phyloP scores from a whole-genome alignment of 371 early-diverging fungal genomes.

The Rhizopus sp. region DNA sequence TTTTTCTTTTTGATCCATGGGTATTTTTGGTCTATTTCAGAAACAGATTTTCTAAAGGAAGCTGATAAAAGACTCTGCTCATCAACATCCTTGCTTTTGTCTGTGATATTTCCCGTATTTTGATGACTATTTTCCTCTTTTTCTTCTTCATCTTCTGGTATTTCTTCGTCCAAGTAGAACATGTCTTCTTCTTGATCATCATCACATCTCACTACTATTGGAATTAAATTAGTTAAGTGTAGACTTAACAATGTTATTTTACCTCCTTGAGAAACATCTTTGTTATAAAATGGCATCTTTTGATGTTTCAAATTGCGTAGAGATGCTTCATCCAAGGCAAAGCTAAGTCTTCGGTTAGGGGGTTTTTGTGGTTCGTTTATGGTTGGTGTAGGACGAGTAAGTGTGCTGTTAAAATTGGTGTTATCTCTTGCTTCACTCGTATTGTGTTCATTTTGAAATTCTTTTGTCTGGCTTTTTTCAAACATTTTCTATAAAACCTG shows the following conservation, averaged over 20 bases:
- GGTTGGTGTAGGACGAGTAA: not conserved
- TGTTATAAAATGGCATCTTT: constrained; percentile 9
- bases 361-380: constrained; percentile 12
- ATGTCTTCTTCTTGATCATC: constrained; percentile 43
- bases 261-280: not conserved
- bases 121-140: not conserved
- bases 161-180: constrained; percentile 52
- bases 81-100: not conserved
- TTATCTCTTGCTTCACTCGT: not conserved
- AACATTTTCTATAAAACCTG: constrained; percentile 1
- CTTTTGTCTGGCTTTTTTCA: not conserved
- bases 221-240: not conserved
- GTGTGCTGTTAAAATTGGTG: not conserved
- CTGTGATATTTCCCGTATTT: not conserved
- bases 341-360: constrained; percentile 10
- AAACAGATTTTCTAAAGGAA: constrained; percentile 21
- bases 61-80: constrained; percentile 6
- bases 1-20: constrained; percentile 25
- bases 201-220: not conserved
- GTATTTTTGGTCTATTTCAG: constrained; percentile 18
- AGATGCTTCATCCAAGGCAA: constrained; percentile 32
- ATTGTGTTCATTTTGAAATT: not conserved
- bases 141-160: constrained; percentile 20
- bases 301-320: constrained; percentile 22
- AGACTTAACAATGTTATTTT: not conserved